Evolutionary conservation across 2,329 filamentous ascomycete species (phyloP).

Genomic region (Hypomyces perniciosus): DNA sequence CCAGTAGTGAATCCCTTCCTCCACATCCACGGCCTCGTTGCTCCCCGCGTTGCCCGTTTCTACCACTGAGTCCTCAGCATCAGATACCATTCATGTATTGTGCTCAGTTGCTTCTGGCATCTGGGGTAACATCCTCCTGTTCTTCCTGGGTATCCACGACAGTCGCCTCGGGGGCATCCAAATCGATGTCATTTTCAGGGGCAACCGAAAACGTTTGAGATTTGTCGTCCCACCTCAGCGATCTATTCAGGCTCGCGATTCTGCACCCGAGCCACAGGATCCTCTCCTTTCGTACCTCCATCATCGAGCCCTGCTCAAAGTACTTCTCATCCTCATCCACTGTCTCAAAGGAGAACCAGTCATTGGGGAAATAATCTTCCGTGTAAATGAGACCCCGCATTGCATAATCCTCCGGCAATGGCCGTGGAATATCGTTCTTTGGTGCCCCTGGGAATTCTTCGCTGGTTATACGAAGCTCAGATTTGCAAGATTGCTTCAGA

Average conservation of each 20-base stretch:
- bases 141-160: too few relatives aligned
- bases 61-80: too few relatives aligned
- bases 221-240: constrained; percentile 39
- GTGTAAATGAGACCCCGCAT: constrained; percentile 58
- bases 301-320: constrained; percentile 56
- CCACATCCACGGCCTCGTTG: too few relatives aligned
- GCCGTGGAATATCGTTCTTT: constrained; percentile 39
- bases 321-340: constrained; percentile 63
- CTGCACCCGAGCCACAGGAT: constrained; percentile 52
- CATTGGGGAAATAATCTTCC: constrained; percentile 49
- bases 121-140: too few relatives aligned
- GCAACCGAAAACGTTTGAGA: constrained; percentile 34
- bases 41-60: too few relatives aligned
- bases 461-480: constrained; percentile 31
- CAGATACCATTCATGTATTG: too few relatives aligned
- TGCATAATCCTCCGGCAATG: constrained; percentile 63
- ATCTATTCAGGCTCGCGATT: constrained; percentile 37
- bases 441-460: constrained; percentile 41
- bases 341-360: constrained; percentile 53
- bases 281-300: constrained; percentile 49
- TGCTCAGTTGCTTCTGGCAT: too few relatives aligned
- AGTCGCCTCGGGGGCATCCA: constrained; percentile 11
- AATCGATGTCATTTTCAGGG: constrained; percentile 30
- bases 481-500: constrained; percentile 20
- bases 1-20: too few relatives aligned